Base-by-base conservation (phyloP, 2,329 filamentous ascomycete species). In the Trichocomaceae sp. region DNA sequence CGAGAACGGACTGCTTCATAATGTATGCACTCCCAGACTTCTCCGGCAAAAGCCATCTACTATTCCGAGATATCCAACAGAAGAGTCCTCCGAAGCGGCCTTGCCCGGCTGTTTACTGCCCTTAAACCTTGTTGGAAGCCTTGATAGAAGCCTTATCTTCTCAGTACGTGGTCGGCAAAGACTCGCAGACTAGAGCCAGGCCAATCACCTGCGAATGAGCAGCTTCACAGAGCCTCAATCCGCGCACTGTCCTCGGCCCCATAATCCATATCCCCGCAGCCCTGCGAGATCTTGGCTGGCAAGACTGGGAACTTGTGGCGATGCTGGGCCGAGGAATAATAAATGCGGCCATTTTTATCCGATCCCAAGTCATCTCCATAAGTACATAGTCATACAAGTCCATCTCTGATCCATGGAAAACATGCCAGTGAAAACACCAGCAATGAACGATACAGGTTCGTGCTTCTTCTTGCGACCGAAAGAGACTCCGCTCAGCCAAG, bases 351-450 rank as follows among this genome's bases (percentile, higher is more conserved):
- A 47, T 47, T 8, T n/a, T 17, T 33, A 9, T n/a, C 26, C 45
- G n/a, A 15, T 29, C n/a, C n/a, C 26, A 26, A 22, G 9, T 10
- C 23, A 23, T 31, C 45, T 7, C 45, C 2, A 47, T n/a, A n/a
- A n/a, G n/a, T n/a, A n/a, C n/a, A n/a, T n/a, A n/a, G n/a, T n/a
- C n/a, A n/a, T 31, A 26, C 44, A 4, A 22, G 8, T 12, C 23
- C 23, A 7, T 26, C 23, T 26, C 3, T 26, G 7, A 19, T 20
- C 42, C 20, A 31, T 29, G 12, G 33, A 29, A 5, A 22, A 6
- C n/a, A 53, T 53, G 51, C 51, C 33, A 19, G 23, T 20, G 47
- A 53, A 17, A 29, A 26, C 29, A 8, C 17, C 51, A 47, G 33
- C 33, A 33, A 47, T 41, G 44, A 53, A 47, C 5, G 35, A 47